A percentile compares a stretch with the other conserved stretches of the same genome.
phyloP scores from a whole-genome alignment of 2,329 filamentous ascomycete genomes.

The Fusarium sp. region DNA sequence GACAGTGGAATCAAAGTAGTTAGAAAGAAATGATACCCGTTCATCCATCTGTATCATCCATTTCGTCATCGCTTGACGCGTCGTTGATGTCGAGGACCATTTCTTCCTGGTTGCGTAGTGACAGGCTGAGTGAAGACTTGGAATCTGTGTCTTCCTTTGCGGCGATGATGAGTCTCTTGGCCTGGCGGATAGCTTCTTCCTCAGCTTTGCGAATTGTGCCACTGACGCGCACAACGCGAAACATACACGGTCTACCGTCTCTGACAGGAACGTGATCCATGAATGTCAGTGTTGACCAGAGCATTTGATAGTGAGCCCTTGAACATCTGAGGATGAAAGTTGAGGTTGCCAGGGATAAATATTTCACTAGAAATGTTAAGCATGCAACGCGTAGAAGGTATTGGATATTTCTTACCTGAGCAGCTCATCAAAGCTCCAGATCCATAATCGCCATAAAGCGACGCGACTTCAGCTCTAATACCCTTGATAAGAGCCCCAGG shows the following conservation, averaged over 20 bases:
- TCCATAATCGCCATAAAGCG: slow-evolving; percentile 90
- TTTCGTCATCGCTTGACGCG: slow-evolving; percentile 58
- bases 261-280: slow-evolving; percentile 75
- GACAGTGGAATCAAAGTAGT: slow-evolving; percentile 78
- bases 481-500: slow-evolving; percentile 72
- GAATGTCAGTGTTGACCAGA: slow-evolving; percentile 90
- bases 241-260: slow-evolving; percentile 75
- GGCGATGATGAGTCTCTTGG: slow-evolving; percentile 76
- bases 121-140: slow-evolving; percentile 33
- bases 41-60: slow-evolving; percentile 57
- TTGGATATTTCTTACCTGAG: slow-evolving; percentile 63
- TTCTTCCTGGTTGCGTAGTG: slow-evolving; percentile 46
- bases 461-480: slow-evolving; percentile 75
- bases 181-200: slow-evolving; percentile 85
- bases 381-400: neutral
- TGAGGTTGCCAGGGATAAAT: slow-evolving; percentile 89
- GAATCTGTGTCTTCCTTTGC: slow-evolving; percentile 61
- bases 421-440: slow-evolving; percentile 78
- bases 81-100: slow-evolving; percentile 57
- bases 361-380: slow-evolving; percentile 75
- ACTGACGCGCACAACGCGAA: slow-evolving; percentile 86
- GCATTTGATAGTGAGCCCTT: slow-evolving; percentile 83
- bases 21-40: slow-evolving; percentile 68
- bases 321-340: slow-evolving; percentile 91
- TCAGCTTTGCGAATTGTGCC: slow-evolving; percentile 94